A percentile compares a stretch with the other conserved stretches of the same genome.
phyloP scores from a whole-genome alignment of 352 stramenopile genomes.

The Albugo candida region DNA sequence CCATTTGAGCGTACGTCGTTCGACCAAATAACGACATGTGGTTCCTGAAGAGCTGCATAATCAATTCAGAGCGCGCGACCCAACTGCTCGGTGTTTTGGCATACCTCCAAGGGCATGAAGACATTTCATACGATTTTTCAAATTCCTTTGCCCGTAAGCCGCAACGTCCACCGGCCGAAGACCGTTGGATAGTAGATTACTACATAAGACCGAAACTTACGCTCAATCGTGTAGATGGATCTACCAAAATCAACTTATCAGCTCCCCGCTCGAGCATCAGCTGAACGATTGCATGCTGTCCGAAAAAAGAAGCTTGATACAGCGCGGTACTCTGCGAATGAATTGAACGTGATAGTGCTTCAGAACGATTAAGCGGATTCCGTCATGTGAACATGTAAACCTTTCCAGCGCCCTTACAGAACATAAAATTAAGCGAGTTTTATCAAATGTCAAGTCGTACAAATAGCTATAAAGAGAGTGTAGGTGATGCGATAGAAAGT shows the following conservation, averaged over 20 bases:
- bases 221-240: not conserved
- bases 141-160: slow-evolving; percentile 17
- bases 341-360: no score
- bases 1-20: slow-evolving; percentile 1
- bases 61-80: not conserved
- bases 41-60: slow-evolving; percentile 1
- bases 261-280: slow-evolving; percentile 27
- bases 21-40: slow-evolving; percentile 3
- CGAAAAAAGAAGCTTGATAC: slow-evolving; percentile 53
- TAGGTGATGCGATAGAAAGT: not conserved
- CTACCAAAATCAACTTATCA: slow-evolving; percentile 21
- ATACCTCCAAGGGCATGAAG: slow-evolving; percentile 30
- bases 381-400: slow-evolving; percentile 2
- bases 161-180: slow-evolving; percentile 21
- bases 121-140: slow-evolving; percentile 47
- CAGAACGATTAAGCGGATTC: no score
- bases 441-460: slow-evolving; percentile 8
- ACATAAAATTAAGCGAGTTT: not conserved
- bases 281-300: slow-evolving; percentile 22
- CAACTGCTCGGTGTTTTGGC: not conserved
- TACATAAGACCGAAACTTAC: slow-evolving; percentile 1
- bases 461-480: slow-evolving; percentile 2
- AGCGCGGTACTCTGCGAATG: slow-evolving; percentile 23
- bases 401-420: slow-evolving; percentile 5
- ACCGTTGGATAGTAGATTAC: slow-evolving; percentile 28